Evolutionary conservation across 1,284 basidiomycete genomes (phyloP).

Genomic region (Cryptococcus maquisensis): DNA sequence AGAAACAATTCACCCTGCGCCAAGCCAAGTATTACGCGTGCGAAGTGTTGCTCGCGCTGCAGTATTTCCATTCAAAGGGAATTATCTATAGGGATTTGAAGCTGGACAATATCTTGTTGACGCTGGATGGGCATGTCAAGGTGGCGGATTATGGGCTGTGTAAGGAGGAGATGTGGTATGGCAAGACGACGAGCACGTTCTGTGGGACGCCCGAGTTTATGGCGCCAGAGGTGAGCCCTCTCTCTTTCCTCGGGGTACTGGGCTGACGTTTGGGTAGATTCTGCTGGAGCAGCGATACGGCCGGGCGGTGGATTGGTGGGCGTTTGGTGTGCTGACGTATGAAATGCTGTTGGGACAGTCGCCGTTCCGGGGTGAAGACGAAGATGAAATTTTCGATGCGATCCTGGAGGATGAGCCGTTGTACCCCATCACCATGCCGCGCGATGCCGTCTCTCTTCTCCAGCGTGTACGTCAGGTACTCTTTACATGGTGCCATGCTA

Average conservation of each 20-base stretch:
- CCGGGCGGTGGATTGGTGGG: conserved; percentile 99
- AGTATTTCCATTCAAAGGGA: conserved; percentile 97
- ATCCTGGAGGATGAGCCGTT: conserved; percentile 97
- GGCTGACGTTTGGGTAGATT: conserved; percentile 58
- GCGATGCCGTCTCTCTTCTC: conserved; percentile 91
- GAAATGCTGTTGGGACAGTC: conserved; percentile 99
- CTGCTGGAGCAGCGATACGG: conserved; percentile 96
- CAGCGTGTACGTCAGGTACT: conserved; percentile 75
- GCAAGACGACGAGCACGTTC: conserved; percentile 96
- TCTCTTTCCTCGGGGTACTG: background rate
- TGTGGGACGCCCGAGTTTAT: conserved; percentile 99
- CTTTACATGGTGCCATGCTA: background rate
- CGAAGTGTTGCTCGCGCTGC: conserved; percentile 93
- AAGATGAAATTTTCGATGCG: conserved; percentile 99
- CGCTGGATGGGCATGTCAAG: conserved; percentile 96
- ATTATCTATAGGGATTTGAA: conserved; percentile 95
- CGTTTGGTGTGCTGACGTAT: conserved; percentile 96
- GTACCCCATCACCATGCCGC: conserved; percentile 99
- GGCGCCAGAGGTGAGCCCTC: conserved; percentile 79
- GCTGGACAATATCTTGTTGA: conserved; percentile 95
- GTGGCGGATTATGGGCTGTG: conserved; percentile 99
- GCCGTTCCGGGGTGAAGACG: conserved; percentile 98
- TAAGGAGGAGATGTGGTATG: conserved; percentile 98
- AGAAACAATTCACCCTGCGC: conserved; percentile 71
- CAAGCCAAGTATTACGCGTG: conserved; percentile 97